Base-by-base conservation (phyloP, 176 grass and related monocot species). In the Areca catechu region DNA sequence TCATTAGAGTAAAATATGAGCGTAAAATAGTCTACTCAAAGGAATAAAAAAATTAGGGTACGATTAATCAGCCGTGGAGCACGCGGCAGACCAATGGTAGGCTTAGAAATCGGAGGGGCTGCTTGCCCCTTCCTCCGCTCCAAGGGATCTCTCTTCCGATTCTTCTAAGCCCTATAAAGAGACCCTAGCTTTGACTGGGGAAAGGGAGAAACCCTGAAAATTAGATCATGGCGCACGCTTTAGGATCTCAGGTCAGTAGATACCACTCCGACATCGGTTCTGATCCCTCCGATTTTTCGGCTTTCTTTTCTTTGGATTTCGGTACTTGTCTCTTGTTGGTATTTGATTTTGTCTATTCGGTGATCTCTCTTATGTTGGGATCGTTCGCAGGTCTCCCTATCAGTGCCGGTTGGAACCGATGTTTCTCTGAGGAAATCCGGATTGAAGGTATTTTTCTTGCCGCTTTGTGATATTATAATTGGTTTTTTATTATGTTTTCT, bases 181-280 rank as follows among this genome's bases (percentile, higher is more conserved):
- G 49, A 51, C 47, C 47, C 55, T 60, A 30, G n/a, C 27, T 37
- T 37, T 37, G 34, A 37, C 3, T 12, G 34, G 34, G 57, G 69
- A 17, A 61, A 18, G 19, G 10, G 49, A 18, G 25, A 18, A 54
- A 37, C 19, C 15, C 3, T 54, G 20, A 12, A 1, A 56, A 50
- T 15, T 61, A 43, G 54, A n/a, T 55, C 59, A 82, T 82, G 79
- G 72, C 73, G 61, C 79, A 68, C 29, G 67, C 73, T 54, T 53
- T 82, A n/a, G 68, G 67, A 67, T 54, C 67, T 48, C 79, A 67
- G 79, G 79, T 82, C 16, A 54, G 56, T 76, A 15, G 34, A 43
- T 43, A 43, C 34, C 34, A 43, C 10, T 43, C 9, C 34, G 7
- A 12, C 7, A 1, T 14, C 34, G 34, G 34, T 2, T 43, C 9